Conservation (phyloP, 2,329 filamentous ascomycete species). For the Exophiala spinifera region DNA sequence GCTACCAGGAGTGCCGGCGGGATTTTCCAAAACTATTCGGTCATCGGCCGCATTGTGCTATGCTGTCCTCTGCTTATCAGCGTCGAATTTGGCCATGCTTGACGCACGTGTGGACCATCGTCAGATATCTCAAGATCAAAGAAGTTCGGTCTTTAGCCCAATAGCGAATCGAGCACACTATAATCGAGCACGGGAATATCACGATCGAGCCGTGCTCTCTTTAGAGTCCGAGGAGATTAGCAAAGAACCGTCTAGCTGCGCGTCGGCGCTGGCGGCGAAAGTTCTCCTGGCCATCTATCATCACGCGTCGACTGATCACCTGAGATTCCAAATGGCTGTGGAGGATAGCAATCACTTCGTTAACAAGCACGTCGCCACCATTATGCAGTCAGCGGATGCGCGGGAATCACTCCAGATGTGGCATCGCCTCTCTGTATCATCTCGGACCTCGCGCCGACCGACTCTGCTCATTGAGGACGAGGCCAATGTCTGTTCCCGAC, state of each 20-base stretch:
- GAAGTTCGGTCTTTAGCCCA: conserved; percentile 10
- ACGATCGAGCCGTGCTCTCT: not conserved
- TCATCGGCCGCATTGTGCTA: not conserved
- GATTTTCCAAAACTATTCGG: not conserved
- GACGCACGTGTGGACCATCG: conserved; percentile 1
- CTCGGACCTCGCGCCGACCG: conserved; percentile 24
- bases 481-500: not conserved
- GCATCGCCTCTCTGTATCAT: conserved; percentile 27
- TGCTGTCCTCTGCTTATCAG: conserved; percentile 14
- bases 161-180: conserved; percentile 2
- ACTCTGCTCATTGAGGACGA: conserved; percentile 24
- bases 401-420: conserved; percentile 27
- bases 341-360: conserved; percentile 5
- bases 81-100: conserved; percentile 11
- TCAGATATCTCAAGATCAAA: not conserved
- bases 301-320: conserved; percentile 16
- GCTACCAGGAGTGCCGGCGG: not conserved
- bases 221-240: not conserved
- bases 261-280: not conserved
- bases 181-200: conserved; percentile 6
- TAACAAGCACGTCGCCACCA: not conserved
- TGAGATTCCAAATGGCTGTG: conserved; percentile 9
- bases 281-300: conserved; percentile 16
- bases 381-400: conserved; percentile 1
- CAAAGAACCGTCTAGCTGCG: not conserved